Evolutionary conservation across 2,329 filamentous ascomycete genomes (phyloP), one percentile per base, ranked within the genome.

Genomic region (Pestalotiopsis fici): DNA sequence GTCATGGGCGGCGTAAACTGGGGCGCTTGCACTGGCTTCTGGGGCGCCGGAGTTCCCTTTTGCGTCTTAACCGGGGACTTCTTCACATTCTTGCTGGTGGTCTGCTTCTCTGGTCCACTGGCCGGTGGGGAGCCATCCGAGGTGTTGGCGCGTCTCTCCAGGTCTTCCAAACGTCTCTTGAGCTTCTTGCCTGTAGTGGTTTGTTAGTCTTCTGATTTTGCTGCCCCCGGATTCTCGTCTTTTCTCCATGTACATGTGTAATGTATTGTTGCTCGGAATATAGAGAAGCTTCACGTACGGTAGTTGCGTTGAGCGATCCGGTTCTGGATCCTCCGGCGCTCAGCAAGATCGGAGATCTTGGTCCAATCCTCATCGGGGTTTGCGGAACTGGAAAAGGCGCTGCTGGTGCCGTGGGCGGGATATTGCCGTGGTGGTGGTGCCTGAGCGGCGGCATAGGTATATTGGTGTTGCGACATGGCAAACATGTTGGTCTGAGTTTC

Each of bases 351-450:
- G 67, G 95, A 97, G 79, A 98, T 97, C 89, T 98, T 97, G 78
- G 95, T 98, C 95, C 95, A 98, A 84, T 98, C 95, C 83, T 98
- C 95, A 77, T 98, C 95, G 66, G 95, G 93, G 80, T 97, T 97
- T 74, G 95, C 95, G 71, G 94, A 97, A 75, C 92, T 92, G 82
- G 93, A 97, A 85, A 97, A 97, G 74, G 95, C 95, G 82, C 94
- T 97, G 84, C 94, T 97, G 69, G 93, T 97, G 78, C 91, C 91
- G 77, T 94, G 90, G 71, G 83, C 87, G 54, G 89, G 86, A 74
- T 91, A 91, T 77, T 93, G 91, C 79, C 91, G 89, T 64, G 90
- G 31, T 64, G 90, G 31, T 35, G 31, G 85, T 66, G 84, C 74
- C 56, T 74, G 71, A 69, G 76, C 65, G 73, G 75, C 64, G 68